Base-by-base conservation (phyloP, 768 basidiomycete species). In the Lepiota brunneoincarnata region DNA sequence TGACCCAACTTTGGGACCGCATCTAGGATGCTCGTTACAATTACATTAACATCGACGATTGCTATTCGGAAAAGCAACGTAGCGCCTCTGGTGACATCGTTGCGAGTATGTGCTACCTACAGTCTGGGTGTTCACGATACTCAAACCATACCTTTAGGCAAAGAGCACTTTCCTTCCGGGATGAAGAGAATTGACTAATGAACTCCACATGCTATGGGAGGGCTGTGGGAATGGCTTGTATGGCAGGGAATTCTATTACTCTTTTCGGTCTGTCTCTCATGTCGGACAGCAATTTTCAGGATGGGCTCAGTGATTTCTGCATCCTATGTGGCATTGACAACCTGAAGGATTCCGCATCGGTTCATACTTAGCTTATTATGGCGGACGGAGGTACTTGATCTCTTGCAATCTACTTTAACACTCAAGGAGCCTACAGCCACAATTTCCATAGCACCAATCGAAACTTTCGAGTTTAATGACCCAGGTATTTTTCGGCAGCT, bases 11-110 rank as follows among this genome's bases (percentile, higher is more conserved):
- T 6, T 18, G 14, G 15, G 10, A 17, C 54, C 3, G 4, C 21
- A 11, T 41, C 12, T 47, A 84, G 82, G 80, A 80, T 49, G 74
- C 72, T 31, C 84, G 84, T 1, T 87, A 86, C 60, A 69, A 74
- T 50, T 73, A 81, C 58, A 68, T 86, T 54, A 85, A 83, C 51
- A 63, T 87, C 23, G 84, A 87, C 52, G 84, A 86, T 54, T 87
- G 84, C 58, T 87, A 83, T 58, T 77, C 84, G 2, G 78, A 82
- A 65, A 84, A 78, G 59, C 61, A 79, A 42, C 74, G 84, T 35
- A 81, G 66, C 53, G 58, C 70, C 3, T 56, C 62, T 7, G 84
- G 84, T 1, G 72, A 82, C 58, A 79, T 87, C n/a, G 73, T 83
- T 45, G 81, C 79, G 28, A 74, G 84, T 82, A 45, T 23, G 75